These are phyloP conservation scores for Neoconidiobolus thromboides DNA, from an alignment of 371 early-diverging fungal genomes.

Conservation along the genomic window DNA sequence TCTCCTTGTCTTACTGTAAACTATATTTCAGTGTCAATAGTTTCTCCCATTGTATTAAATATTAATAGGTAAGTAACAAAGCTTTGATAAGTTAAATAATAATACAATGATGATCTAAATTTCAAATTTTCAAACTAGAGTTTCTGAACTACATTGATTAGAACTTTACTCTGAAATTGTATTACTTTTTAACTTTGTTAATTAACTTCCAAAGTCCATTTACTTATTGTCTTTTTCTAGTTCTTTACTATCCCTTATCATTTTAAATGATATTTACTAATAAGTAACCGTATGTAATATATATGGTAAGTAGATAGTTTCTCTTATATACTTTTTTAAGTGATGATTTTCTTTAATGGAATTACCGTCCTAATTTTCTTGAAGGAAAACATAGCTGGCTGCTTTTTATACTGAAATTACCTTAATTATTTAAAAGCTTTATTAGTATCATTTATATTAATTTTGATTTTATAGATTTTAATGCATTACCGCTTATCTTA, in stretches of 20 bases:
- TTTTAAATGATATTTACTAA: background rate
- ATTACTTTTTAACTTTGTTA: background rate
- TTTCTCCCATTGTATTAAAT: too few species aligned
- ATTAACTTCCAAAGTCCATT: background rate
- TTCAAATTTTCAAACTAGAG: constrained; percentile 3
- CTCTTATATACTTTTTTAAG: too few species aligned
- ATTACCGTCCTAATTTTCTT: constrained; percentile 1
- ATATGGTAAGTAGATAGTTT: too few species aligned
- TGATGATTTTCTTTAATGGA: background rate
- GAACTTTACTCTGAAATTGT: background rate
- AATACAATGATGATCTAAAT: background rate
- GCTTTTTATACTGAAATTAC: background rate
- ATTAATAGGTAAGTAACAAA: too few species aligned
- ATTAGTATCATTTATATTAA: background rate
- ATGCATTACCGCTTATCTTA: background rate
- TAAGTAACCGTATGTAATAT: too few species aligned
- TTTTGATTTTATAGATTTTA: background rate
- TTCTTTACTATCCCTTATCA: background rate
- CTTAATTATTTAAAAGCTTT: background rate
- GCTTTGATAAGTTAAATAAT: too few species aligned
- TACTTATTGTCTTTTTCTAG: background rate
- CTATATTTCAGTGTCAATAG: too few species aligned
- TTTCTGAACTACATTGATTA: background rate
- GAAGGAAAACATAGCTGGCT: background rate
- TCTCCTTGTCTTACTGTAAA: too few species aligned